These are phyloP conservation scores for Pestalotiopsis sp. DNA, from an alignment of 2,329 filamentous ascomycete genomes.

Conservation along the genomic window DNA sequence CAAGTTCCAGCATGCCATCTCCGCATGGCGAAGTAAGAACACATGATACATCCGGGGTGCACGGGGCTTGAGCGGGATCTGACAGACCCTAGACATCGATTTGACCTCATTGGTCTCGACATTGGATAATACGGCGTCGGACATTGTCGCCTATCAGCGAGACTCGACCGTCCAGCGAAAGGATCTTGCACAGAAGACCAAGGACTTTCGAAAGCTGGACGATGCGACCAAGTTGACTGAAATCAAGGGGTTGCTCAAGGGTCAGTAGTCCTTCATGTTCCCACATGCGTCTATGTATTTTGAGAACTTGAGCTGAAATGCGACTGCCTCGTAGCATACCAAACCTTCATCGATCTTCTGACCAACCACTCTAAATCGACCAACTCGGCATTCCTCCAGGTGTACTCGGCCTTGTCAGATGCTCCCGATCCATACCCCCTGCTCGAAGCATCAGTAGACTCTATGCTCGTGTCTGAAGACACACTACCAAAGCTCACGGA, in stretches of 20 bases:
- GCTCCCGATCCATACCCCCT: slow-evolving; percentile 95
- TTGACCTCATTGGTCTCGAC: slow-evolving; percentile 80
- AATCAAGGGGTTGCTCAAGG: slow-evolving; percentile 87
- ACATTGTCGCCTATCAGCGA: slow-evolving; percentile 89
- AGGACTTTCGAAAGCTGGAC: slow-evolving; percentile 94
- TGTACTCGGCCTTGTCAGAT: slow-evolving; percentile 92
- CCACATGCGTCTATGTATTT: not conserved
- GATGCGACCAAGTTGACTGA: slow-evolving; percentile 82
- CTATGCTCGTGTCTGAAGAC: slow-evolving; percentile 88
- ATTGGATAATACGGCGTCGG: slow-evolving; percentile 91
- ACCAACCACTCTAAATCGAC: slow-evolving; percentile 95
- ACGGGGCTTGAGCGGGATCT: slow-evolving; percentile 17
- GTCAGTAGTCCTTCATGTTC: slow-evolving; percentile 44
- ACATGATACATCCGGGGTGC: slow-evolving; percentile 12
- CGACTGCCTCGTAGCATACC: slow-evolving; percentile 68
- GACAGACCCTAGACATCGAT: slow-evolving; percentile 70
- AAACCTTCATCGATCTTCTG: slow-evolving; percentile 94
- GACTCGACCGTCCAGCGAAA: slow-evolving; percentile 97
- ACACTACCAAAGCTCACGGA: slow-evolving; percentile 86
- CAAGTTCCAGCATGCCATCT: slow-evolving; percentile 96
- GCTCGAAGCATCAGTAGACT: slow-evolving; percentile 94
- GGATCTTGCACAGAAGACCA: slow-evolving; percentile 97
- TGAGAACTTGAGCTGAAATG: not conserved
- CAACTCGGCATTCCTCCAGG: slow-evolving; percentile 88
- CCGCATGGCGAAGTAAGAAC: slow-evolving; percentile 86